Evolutionary conservation across 83 land plant species (phyloP).

Genomic region (Diphasiastrum complanatum): DNA sequence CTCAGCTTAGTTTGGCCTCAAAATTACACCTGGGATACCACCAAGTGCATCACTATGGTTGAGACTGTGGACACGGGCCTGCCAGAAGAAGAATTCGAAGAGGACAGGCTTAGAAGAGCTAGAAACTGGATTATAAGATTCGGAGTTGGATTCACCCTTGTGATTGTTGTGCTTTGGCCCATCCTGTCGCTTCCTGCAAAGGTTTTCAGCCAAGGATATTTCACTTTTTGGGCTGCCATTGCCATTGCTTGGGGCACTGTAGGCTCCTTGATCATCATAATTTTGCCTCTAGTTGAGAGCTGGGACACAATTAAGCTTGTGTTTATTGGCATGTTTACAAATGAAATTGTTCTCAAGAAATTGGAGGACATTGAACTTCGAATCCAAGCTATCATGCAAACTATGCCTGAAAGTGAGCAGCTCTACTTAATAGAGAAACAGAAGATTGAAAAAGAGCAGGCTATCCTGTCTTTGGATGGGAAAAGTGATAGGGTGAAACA

Average conservation of each 20-base stretch:
- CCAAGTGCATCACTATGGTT: conserved; percentile 23
- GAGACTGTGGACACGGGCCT: conserved; percentile 18
- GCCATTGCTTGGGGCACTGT: conserved; percentile 92
- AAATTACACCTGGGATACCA: conserved; percentile 26
- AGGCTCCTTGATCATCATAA: conserved; percentile 75
- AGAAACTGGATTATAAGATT: conserved; percentile 26
- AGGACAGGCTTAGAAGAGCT: conserved; percentile 18
- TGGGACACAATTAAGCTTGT: conserved; percentile 56
- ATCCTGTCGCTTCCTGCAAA: conserved; percentile 25
- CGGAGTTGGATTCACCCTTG: conserved; percentile 23
- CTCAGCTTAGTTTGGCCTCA: conserved; percentile 18
- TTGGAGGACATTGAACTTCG: conserved; percentile 53
- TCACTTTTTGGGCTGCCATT: conserved; percentile 91
- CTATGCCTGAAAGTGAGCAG: conserved; percentile 60
- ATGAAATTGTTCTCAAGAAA: conserved; percentile 49
- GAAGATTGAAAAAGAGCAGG: conserved; percentile 37
- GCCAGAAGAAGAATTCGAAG: conserved; percentile 27
- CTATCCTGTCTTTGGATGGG: too few species aligned
- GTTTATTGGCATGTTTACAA: conserved; percentile 65
- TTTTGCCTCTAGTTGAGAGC: conserved; percentile 73
- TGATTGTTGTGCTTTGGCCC: conserved; percentile 27
- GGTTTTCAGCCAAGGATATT: conserved; percentile 64
- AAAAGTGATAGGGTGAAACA: too few species aligned
- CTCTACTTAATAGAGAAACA: conserved; percentile 50
- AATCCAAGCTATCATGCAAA: conserved; percentile 38